Evolutionary conservation across 768 basidiomycete genomes (phyloP).

Genomic region (Panus rudis): DNA sequence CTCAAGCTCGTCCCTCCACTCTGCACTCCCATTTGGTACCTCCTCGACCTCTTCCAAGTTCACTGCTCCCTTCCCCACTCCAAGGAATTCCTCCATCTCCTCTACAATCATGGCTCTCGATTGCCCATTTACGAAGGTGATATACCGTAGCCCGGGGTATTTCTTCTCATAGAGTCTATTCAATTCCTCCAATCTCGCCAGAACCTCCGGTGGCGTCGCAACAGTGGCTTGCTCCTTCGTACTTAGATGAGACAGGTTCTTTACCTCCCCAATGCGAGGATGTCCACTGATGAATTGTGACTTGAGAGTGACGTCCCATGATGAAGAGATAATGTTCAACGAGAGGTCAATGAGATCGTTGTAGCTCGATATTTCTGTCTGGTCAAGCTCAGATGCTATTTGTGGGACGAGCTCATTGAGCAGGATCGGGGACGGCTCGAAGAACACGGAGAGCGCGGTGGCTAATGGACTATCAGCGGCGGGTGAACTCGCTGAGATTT

Average conservation of each 20-base stretch:
- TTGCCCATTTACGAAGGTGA: constrained; percentile 89
- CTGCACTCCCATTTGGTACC: constrained; percentile 30
- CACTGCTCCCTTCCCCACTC: constrained; percentile 41
- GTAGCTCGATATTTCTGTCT: constrained; percentile 33
- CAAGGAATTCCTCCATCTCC: constrained; percentile 72
- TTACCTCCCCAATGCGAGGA: constrained; percentile 83
- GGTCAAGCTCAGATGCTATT: constrained; percentile 24
- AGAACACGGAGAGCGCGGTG: constrained; percentile 36
- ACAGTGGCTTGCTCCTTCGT: constrained; percentile 66
- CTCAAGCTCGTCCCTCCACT: constrained; percentile 62
- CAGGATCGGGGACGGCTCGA: constrained; percentile 65
- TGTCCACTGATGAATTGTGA: constrained; percentile 75
- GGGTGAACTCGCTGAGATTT: constrained; percentile 11
- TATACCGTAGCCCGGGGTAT: constrained; percentile 76
- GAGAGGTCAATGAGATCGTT: constrained; percentile 48
- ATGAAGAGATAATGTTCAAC: constrained; percentile 37
- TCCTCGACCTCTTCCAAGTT: constrained; percentile 31
- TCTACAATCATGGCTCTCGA: constrained; percentile 60
- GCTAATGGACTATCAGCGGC: constrained; percentile 23
- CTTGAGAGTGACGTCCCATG: constrained; percentile 46
- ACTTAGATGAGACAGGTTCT: constrained; percentile 68
- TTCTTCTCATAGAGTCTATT: constrained; percentile 70
- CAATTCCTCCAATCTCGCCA: constrained; percentile 64
- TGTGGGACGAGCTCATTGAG: constrained; percentile 45
- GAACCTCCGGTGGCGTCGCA: constrained; percentile 66